A percentile compares a stretch with the other conserved stretches of the same genome.
Evolutionary conservation across 2,329 filamentous ascomycete species (phyloP).

Genomic region (Microsporum canis): DNA sequence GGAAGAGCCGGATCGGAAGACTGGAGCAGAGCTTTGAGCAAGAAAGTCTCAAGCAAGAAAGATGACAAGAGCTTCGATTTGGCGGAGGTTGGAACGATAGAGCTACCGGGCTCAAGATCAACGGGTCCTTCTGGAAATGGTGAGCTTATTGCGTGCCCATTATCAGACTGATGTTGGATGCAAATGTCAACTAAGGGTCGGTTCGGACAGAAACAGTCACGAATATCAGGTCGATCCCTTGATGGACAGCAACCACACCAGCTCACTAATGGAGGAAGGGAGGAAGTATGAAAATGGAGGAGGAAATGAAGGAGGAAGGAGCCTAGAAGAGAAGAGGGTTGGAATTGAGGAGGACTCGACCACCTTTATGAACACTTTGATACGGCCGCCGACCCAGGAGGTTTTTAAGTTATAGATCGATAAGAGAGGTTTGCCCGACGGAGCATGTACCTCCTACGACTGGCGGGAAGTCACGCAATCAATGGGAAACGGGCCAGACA

Average conservation of each 20-base stretch:
- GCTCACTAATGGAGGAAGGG: background rate
- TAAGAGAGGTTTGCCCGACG: background rate
- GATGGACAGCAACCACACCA: background rate
- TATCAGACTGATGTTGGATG: background rate
- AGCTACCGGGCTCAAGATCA: constrained; percentile 5
- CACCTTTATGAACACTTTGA: background rate
- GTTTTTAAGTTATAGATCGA: constrained; percentile 5
- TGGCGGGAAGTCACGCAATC: constrained; percentile 4
- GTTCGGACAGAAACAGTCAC: background rate
- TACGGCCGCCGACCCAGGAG: background rate
- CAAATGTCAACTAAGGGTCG: constrained; percentile 7
- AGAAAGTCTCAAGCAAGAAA: background rate
- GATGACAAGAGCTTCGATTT: background rate
- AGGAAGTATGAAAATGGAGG: background rate
- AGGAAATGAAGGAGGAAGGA: background rate
- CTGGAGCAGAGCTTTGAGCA: too few species aligned
- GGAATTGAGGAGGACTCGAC: background rate
- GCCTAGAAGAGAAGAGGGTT: background rate
- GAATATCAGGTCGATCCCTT: background rate
- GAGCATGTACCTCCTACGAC: constrained; percentile 1
- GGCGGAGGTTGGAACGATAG: background rate
- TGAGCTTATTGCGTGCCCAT: constrained; percentile 1
- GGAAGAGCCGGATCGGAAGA: background rate
- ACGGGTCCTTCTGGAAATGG: background rate
- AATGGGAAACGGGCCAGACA: constrained; percentile 4